phyloP scores from a whole-genome alignment of 169 alveolate species.

The Plasmodium gonderi region DNA sequence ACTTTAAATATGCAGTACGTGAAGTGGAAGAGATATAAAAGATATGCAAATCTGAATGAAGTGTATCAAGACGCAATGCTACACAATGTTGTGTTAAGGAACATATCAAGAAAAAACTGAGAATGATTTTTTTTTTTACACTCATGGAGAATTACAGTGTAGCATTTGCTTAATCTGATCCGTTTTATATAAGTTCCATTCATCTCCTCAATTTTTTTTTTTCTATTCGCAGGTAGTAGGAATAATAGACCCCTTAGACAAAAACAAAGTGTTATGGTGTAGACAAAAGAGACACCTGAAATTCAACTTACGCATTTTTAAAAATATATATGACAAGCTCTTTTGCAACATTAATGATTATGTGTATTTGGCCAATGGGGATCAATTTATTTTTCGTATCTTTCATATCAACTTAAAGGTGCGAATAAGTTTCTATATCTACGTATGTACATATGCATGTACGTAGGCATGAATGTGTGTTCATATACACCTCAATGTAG shows the following conservation, averaged over 20 bases:
- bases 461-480: too few species aligned
- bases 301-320: conserved; percentile 13
- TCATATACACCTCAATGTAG: too few species aligned
- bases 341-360: conserved; percentile 56
- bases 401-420: conserved; percentile 64
- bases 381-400: conserved; percentile 27
- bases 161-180: too few species aligned
- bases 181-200: too few species aligned
- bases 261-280: conserved; percentile 39
- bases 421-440: background rate
- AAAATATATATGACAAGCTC: conserved; percentile 36
- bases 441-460: background rate
- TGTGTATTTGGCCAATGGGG: conserved; percentile 29
- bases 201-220: background rate
- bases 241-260: conserved; percentile 48
- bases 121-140: too few species aligned
- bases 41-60: too few species aligned
- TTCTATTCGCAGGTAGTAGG: conserved; percentile 35
- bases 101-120: too few species aligned
- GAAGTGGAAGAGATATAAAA: background rate
- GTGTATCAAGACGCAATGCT: too few species aligned
- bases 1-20: conserved; percentile 32
- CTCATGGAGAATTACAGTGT: too few species aligned
- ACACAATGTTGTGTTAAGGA: too few species aligned
- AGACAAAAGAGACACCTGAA: conserved; percentile 28